Conservation (phyloP, 1,284 basidiomycete species). For the Meripilus lineatus region DNA sequence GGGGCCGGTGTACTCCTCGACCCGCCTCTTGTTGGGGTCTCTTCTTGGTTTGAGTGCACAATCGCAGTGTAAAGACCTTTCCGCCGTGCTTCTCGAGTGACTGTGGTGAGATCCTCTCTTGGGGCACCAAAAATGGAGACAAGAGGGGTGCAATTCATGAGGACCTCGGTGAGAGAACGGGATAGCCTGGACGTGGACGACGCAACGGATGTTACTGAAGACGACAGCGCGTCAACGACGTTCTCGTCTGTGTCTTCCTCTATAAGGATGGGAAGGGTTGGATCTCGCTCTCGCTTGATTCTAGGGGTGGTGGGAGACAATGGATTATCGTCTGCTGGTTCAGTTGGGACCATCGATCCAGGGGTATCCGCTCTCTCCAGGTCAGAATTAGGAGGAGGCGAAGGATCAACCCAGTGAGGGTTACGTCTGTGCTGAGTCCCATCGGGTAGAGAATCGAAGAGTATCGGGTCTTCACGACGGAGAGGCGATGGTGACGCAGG, state of each 20-base stretch:
- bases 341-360: constrained; percentile 22
- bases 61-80: constrained; percentile 20
- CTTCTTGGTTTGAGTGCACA: too few species aligned
- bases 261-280: background rate
- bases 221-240: constrained; percentile 8
- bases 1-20: background rate
- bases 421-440: constrained; percentile 17
- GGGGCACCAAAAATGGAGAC: constrained; percentile 23
- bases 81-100: constrained; percentile 20
- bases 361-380: constrained; percentile 11
- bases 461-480: background rate
- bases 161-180: constrained; percentile 12
- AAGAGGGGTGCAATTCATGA: constrained; percentile 19
- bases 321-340: constrained; percentile 19
- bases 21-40: too few species aligned
- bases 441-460: constrained; percentile 4
- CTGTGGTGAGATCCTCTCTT: constrained; percentile 16
- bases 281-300: constrained; percentile 7
- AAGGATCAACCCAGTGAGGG: constrained; percentile 22
- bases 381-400: constrained; percentile 4
- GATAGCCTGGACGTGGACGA: constrained; percentile 43
- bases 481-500: background rate
- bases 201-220: constrained; percentile 65
- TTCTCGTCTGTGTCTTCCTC: background rate
- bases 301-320: too few species aligned